Base-by-base conservation (phyloP, 1,284 basidiomycete species). In the Heterobasidion annosum region DNA sequence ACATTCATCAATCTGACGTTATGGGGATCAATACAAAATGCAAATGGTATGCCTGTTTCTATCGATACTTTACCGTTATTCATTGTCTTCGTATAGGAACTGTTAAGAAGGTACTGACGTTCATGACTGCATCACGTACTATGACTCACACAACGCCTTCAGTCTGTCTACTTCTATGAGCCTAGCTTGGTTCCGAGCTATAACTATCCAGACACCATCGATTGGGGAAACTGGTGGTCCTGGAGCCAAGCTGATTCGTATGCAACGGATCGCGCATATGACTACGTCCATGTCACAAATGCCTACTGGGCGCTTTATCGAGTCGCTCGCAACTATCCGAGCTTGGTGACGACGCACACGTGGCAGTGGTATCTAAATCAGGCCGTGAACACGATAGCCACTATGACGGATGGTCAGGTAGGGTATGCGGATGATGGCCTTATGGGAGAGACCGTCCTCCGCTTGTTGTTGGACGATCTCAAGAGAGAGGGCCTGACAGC, bases 331-430 rank as follows among this genome's bases (percentile, higher is more conserved):
- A 81, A 82, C 61, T 81, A 82, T 58, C 78, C 79, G 1, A 60
- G 64, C 33, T 72, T 81, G 8, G 72, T 75, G 15, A 72, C 68
- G 50, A 64, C 65, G 7, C 72, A 77, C 52, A 70, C 69, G 1
- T 81, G 79, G 79, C 70, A 78, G 54, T 82, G 77, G 76, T 81
- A 81, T 59, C 59, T 82, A 55, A 77, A 77, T 54, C 77, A 81
- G 61, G 78, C 79, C 0, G 77, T 79, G 3, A 55, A 71, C 34
- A 82, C 80, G 0, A 68, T 81, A 10, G 58, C 65, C n/a, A 67
- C 70, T 2, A 76, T 80, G 74, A 79, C 77, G 1, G 65, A 69
- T 51, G 73, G 73, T 0, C 57, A 64, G 10, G 77, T 79, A 1
- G 77, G 75, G 3, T 81, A 71, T 60, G 71, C 67, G 0, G 63